Base-by-base conservation (phyloP, 805 yeast species). In the Pichia thaimueangensis region DNA sequence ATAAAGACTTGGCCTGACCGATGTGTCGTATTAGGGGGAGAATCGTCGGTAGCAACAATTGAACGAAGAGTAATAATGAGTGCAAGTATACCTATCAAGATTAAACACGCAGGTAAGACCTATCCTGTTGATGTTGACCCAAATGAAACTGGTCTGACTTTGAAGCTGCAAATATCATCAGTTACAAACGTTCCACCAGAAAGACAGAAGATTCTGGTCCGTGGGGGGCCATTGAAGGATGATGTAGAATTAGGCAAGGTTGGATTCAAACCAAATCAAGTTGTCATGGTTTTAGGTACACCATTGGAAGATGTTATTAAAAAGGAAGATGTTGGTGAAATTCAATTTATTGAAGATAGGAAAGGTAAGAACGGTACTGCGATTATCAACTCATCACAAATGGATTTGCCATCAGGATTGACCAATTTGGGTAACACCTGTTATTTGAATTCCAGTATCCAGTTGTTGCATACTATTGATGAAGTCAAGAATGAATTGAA, bases 211-310 rank as follows among this genome's bases (percentile, higher is more conserved):
- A 82, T 89, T 47, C 72, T 93, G 58, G 76, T 87, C 40, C 88
- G 86, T 65, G 91, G 94, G 11, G 96, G 96, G 32, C 94, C 88
- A 60, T 65, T 93, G 54, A 71, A 73, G 42, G 91, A 87, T 62
- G 89, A 83, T 47, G 54, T 60, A 7, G 66, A 70, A 30, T 62
- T 86, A 41, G 57, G 67, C 10, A 52, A 64, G 4, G 68, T 83
- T 39, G 73, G 70, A 21, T 58, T 89, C 48, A 84, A 82, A 54
- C 70, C 76, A 19, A 76, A 76, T 27, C 85, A 82, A 51, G 68
- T 76, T 12, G 69, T 91, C 19, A 85, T 93, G 95, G 86, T 93
- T 44, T 70, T 93, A 43, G 99, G 99, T 20, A 82, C 97, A 1
- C 91, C 96, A 2, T 93, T 84, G 42, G 44, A 76, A 73, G 43